phyloP scores from a whole-genome alignment of 1,284 basidiomycete species.

The Amylostereum areolatum region DNA sequence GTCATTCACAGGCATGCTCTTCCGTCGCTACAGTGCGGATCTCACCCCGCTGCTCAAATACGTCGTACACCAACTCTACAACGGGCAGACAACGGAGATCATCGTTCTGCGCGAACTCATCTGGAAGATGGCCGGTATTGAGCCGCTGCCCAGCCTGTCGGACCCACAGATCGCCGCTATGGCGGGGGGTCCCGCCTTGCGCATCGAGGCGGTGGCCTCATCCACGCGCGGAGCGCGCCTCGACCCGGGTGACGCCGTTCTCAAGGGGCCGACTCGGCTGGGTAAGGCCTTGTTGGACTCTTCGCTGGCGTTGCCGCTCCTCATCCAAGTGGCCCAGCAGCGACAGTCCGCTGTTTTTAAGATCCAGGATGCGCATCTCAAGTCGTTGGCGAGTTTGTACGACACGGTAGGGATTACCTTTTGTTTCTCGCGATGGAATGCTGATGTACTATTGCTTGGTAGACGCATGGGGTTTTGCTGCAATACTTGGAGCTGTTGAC shows the following conservation, averaged over 20 bases:
- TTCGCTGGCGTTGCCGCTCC: slow-evolving; percentile 71
- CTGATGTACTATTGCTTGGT: slow-evolving; percentile 18
- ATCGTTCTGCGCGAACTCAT: slow-evolving; percentile 90
- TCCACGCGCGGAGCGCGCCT: slow-evolving; percentile 62
- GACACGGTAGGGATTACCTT: slow-evolving; percentile 66
- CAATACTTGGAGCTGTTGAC: slow-evolving; percentile 74
- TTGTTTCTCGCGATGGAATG: slow-evolving; percentile 18
- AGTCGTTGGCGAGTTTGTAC: slow-evolving; percentile 80
- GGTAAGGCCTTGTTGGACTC: slow-evolving; percentile 69
- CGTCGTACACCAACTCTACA: slow-evolving; percentile 85
- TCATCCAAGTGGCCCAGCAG: slow-evolving; percentile 86
- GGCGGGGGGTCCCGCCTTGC: slow-evolving; percentile 83
- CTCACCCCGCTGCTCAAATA: slow-evolving; percentile 85
- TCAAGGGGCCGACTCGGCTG: slow-evolving; percentile 64
- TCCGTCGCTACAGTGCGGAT: slow-evolving; percentile 82
- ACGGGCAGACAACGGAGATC: slow-evolving; percentile 82
- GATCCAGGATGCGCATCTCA: slow-evolving; percentile 68
- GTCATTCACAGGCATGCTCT: slow-evolving; percentile 90
- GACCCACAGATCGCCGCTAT: slow-evolving; percentile 86
- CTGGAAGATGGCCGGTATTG: slow-evolving; percentile 93
- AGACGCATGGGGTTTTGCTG: slow-evolving; percentile 74
- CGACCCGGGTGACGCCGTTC: slow-evolving; percentile 53
- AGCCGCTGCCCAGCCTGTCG: slow-evolving; percentile 84
- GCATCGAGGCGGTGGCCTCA: slow-evolving; percentile 81
- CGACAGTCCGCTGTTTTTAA: slow-evolving; percentile 76